Conservation (phyloP, 2,329 filamentous ascomycete genomes). For the Magnaporthiopsis poae region DNA sequence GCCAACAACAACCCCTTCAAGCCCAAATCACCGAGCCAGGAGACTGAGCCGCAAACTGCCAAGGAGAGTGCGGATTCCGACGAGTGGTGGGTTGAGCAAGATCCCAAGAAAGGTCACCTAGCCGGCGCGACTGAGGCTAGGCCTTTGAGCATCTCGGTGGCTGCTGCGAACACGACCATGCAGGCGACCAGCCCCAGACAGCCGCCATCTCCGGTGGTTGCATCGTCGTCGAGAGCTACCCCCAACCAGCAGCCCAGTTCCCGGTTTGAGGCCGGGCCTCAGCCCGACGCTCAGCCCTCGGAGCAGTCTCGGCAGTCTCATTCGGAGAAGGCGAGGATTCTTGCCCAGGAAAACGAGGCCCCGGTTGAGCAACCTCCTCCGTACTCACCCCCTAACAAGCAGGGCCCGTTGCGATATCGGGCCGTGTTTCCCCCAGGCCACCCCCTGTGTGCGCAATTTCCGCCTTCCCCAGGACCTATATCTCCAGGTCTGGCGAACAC, state of each 20-base stretch:
- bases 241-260: conserved; percentile 11
- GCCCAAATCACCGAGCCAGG: conserved; percentile 15
- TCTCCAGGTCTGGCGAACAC: conserved; percentile 53
- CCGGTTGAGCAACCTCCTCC: conserved; percentile 41
- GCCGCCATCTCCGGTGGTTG: conserved; percentile 13
- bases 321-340: conserved; percentile 29
- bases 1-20: conserved; percentile 25
- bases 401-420: conserved; percentile 39
- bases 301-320: conserved; percentile 15
- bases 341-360: conserved; percentile 27
- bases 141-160: background rate
- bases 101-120: conserved; percentile 17
- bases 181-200: conserved; percentile 12
- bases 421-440: conserved; percentile 50
- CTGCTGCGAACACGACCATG: background rate
- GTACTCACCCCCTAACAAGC: conserved; percentile 36
- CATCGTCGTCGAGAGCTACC: conserved; percentile 20
- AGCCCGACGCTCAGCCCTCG: background rate
- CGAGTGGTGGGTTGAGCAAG: conserved; percentile 28
- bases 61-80: conserved; percentile 18
- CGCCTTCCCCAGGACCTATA: conserved; percentile 49
- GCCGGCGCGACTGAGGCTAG: background rate
- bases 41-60: background rate
- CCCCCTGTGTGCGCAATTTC: conserved; percentile 34
- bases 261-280: background rate